Evolutionary conservation across 768 basidiomycete species (phyloP).

Genomic region (Phaffia australis): DNA sequence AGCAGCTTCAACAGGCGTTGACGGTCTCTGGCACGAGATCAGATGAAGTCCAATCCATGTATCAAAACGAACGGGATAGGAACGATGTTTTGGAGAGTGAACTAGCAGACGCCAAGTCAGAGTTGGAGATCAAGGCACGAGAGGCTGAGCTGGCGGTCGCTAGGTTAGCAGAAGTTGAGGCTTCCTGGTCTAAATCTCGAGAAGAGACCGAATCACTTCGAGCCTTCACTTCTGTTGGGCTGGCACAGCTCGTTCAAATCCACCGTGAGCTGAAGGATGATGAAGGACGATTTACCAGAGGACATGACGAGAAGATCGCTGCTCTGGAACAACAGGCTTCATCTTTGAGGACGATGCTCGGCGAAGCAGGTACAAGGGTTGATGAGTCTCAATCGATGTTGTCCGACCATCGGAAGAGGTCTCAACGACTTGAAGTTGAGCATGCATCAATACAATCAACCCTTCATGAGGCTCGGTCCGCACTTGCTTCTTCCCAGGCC

Average conservation of each 20-base stretch:
- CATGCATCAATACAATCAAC: conserved; percentile 59
- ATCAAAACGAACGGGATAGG: conserved; percentile 59
- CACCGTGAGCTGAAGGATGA: conserved; percentile 76
- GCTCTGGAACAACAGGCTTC: conserved; percentile 67
- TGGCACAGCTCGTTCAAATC: conserved; percentile 76
- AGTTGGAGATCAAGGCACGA: conserved; percentile 60
- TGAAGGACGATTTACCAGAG: conserved; percentile 63
- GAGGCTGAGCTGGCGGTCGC: conserved; percentile 62
- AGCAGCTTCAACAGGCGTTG: conserved; percentile 70
- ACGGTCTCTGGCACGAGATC: conserved; percentile 63
- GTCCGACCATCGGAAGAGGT: conserved; percentile 54
- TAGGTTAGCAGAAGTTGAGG: conserved; percentile 68
- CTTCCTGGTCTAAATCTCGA: conserved; percentile 79
- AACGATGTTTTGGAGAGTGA: conserved; percentile 62
- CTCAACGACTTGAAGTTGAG: conserved; percentile 55
- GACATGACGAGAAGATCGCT: conserved; percentile 68
- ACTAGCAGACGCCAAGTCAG: conserved; percentile 63
- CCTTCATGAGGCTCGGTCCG: conserved; percentile 46
- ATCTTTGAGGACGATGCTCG: conserved; percentile 66
- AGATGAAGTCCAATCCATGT: conserved; percentile 64
- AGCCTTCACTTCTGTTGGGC: conserved; percentile 69
- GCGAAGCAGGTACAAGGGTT: conserved; percentile 59
- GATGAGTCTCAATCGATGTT: conserved; percentile 61
- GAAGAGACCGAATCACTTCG: conserved; percentile 87
- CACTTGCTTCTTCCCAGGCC: conserved; percentile 52